These are phyloP conservation scores for Plenodomus tracheiphilus DNA, from an alignment of 2,329 filamentous ascomycete species.

Conservation along the genomic window DNA sequence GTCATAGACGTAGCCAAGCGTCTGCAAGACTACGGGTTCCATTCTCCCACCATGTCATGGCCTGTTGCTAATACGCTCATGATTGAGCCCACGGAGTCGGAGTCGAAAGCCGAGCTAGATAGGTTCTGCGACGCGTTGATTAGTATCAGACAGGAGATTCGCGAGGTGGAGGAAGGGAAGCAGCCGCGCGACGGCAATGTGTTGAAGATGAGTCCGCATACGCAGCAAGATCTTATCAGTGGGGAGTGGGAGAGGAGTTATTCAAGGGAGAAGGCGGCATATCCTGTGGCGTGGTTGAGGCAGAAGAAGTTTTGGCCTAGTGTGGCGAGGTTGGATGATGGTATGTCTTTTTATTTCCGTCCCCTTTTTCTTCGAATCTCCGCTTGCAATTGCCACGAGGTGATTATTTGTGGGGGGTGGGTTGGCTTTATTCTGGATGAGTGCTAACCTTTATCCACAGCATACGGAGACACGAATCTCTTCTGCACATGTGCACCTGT, in stretches of 20 bases:
- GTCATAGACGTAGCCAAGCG: constrained; percentile 96
- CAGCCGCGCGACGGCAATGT: constrained; percentile 78
- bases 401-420: too few species aligned
- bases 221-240: constrained; percentile 75
- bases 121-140: constrained; percentile 91
- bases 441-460: too few species aligned
- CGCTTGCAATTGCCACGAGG: too few species aligned
- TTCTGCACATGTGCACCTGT: constrained; percentile 94
- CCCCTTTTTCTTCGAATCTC: background rate
- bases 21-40: constrained; percentile 96
- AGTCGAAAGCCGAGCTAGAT: constrained; percentile 89
- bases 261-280: constrained; percentile 79
- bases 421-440: too few species aligned
- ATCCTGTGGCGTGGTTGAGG: constrained; percentile 77
- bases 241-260: constrained; percentile 84
- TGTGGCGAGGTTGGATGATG: constrained; percentile 84
- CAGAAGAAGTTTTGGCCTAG: constrained; percentile 99
- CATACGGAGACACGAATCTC: constrained; percentile 87
- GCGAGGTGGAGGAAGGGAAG: constrained; percentile 77
- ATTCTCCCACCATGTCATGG: constrained; percentile 96
- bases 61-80: constrained; percentile 93
- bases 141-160: constrained; percentile 82
- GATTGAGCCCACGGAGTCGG: constrained; percentile 96
- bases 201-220: constrained; percentile 87
- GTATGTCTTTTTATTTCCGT: constrained; percentile 64